A percentile compares a stretch with the other conserved stretches of the same genome.
phyloP scores from a whole-genome alignment of 2,329 filamentous ascomycete genomes.

The Pestalotiopsis sp. region DNA sequence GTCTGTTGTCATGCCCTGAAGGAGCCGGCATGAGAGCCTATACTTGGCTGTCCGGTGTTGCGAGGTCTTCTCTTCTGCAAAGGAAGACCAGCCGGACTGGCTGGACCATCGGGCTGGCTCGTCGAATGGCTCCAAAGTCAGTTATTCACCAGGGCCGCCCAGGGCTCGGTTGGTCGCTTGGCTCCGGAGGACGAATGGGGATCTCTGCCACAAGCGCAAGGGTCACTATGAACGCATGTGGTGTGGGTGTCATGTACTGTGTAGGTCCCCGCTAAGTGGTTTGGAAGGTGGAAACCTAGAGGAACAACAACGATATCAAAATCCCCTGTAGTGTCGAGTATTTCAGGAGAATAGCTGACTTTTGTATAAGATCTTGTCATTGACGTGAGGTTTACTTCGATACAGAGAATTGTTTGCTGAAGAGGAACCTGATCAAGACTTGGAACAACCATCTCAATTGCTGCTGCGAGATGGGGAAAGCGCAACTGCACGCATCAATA shows the following conservation, averaged over 20 bases:
- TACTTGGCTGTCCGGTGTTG: background rate
- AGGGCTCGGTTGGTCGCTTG: background rate
- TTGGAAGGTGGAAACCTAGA: background rate
- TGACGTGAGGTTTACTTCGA: background rate
- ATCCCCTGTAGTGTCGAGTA: background rate
- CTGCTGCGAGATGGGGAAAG: background rate
- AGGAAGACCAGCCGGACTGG: background rate
- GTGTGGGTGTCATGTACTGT: background rate
- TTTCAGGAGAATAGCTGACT: background rate
- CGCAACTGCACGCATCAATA: background rate
- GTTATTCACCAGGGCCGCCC: background rate
- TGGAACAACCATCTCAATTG: background rate
- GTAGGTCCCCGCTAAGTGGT: background rate
- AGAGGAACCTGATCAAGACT: background rate
- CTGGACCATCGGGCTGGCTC: background rate
- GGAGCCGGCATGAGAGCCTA: background rate
- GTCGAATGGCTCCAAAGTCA: background rate
- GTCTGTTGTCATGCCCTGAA: background rate
- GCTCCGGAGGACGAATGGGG: background rate
- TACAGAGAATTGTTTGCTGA: background rate
- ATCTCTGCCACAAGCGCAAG: background rate
- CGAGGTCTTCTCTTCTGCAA: background rate
- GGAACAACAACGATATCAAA: background rate
- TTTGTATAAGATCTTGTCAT: background rate
- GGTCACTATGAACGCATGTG: background rate